Conservation (phyloP, 495 filamentous ascomycete species). For the Aspergillus indologenus region DNA sequence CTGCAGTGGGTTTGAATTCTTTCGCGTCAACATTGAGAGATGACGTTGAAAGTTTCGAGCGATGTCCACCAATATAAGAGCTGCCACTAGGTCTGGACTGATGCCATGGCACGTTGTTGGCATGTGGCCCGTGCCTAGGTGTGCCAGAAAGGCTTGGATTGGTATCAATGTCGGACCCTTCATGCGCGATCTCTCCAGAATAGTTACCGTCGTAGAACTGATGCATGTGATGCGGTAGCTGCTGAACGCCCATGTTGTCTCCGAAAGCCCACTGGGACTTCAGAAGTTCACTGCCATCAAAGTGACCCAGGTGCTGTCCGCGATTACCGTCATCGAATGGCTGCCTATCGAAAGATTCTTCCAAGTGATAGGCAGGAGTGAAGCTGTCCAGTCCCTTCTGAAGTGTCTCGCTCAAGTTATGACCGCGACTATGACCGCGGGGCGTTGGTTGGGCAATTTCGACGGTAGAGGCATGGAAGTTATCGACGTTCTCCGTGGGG, state of each 20-base stretch:
- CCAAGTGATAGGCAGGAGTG: constrained; percentile 73
- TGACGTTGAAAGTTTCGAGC: constrained; percentile 65
- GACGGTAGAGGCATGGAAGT: constrained; percentile 46
- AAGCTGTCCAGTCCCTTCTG: constrained; percentile 80
- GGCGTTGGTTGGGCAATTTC: constrained; percentile 65
- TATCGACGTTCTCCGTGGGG: constrained; percentile 36
- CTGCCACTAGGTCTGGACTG: constrained; percentile 36
- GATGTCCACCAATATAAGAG: constrained; percentile 46
- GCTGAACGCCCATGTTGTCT: constrained; percentile 23
- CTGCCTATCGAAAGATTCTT: constrained; percentile 67
- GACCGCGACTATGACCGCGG: constrained; percentile 53
- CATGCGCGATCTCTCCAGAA: constrained; percentile 42
- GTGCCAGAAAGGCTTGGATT: constrained; percentile 73
- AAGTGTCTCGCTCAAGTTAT: constrained; percentile 68
- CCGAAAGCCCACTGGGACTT: constrained; percentile 41
- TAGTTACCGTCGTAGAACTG: constrained; percentile 38
- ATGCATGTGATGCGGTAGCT: constrained; percentile 34
- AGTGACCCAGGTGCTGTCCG: constrained; percentile 26
- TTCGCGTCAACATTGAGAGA: constrained; percentile 83
- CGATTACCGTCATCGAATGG: constrained; percentile 60
- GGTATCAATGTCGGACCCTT: constrained; percentile 69
- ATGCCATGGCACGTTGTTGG: constrained; percentile 40
- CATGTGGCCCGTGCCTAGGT: constrained; percentile 42
- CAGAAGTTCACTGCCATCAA: constrained; percentile 34
- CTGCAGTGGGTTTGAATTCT: constrained; percentile 73